Percentiles rank a stretch among this genome's conserved stretches.
Conservation (phyloP, 2,329 filamentous ascomycete species). For the Colletotrichum australisinense region DNA sequence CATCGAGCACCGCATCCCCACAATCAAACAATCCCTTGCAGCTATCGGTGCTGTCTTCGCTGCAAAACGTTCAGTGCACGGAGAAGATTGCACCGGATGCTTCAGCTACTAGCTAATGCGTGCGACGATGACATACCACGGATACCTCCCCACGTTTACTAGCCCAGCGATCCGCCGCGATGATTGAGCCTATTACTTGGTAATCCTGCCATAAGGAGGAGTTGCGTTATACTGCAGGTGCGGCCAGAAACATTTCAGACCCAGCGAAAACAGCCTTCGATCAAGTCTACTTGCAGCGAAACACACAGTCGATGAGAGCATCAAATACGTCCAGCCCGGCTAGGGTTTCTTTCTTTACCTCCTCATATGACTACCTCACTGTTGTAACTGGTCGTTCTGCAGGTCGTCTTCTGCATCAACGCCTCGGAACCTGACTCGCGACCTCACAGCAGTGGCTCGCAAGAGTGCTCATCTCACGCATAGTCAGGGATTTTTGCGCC, state of each 20-base stretch:
- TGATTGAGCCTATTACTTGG: conserved; percentile 19
- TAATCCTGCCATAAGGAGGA: conserved; percentile 19
- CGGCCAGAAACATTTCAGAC: conserved; percentile 24
- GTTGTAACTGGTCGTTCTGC: not conserved
- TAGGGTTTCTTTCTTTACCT: conserved; percentile 1
- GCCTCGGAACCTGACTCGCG: conserved; percentile 12
- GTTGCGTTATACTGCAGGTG: not conserved
- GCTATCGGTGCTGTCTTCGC: conserved; percentile 3
- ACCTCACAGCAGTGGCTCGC: not conserved
- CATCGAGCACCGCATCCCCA: conserved; percentile 18
- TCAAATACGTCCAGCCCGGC: not conserved
- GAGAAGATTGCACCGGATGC: not conserved
- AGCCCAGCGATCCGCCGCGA: conserved; percentile 27
- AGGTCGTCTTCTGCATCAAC: not conserved
- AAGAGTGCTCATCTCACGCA: conserved; percentile 3
- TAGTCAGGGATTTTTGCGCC: conserved; percentile 28
- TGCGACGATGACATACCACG: conserved; percentile 1
- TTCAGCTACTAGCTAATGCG: conserved; percentile 20
- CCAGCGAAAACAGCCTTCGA: conserved; percentile 14
- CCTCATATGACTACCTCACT: not conserved
- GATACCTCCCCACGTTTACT: conserved; percentile 16
- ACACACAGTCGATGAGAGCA: not conserved
- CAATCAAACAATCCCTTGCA: conserved; percentile 21
- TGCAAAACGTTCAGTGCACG: conserved; percentile 1
- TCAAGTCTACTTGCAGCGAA: not conserved